These are phyloP conservation scores for Backusella circina DNA, from an alignment of 192 early-diverging fungal genomes.

Conservation along the genomic window DNA sequence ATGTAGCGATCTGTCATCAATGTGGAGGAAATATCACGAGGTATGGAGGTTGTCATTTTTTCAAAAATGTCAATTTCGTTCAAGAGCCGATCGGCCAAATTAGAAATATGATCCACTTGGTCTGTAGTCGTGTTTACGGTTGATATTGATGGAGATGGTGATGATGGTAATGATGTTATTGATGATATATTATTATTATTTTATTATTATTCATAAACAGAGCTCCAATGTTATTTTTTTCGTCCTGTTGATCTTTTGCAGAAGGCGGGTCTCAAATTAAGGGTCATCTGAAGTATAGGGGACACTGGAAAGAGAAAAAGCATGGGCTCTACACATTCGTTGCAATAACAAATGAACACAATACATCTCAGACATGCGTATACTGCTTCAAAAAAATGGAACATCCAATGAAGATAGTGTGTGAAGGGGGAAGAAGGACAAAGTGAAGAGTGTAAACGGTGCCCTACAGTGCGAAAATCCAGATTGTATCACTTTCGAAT, in stretches of 20 bases:
- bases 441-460: no score
- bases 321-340: no score
- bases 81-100: conserved; percentile 21
- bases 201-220: background rate
- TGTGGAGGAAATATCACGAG: background rate
- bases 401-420: no score
- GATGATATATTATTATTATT: background rate
- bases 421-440: no score
- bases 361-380: no score
- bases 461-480: no score
- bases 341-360: no score
- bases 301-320: no score
- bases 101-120: conserved; percentile 11
- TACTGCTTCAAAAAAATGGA: no score
- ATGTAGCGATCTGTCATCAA: background rate
- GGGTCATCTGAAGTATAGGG: no score
- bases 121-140: background rate
- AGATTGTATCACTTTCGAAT: no score
- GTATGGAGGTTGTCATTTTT: background rate
- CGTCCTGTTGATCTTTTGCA: background rate
- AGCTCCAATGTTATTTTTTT: background rate
- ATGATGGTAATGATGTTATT: background rate
- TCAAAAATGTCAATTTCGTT: conserved; percentile 21
- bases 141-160: background rate
- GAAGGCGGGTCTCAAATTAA: background rate